phyloP scores from a whole-genome alignment of 192 early-diverging fungal species.

The Coemansia sp. region DNA sequence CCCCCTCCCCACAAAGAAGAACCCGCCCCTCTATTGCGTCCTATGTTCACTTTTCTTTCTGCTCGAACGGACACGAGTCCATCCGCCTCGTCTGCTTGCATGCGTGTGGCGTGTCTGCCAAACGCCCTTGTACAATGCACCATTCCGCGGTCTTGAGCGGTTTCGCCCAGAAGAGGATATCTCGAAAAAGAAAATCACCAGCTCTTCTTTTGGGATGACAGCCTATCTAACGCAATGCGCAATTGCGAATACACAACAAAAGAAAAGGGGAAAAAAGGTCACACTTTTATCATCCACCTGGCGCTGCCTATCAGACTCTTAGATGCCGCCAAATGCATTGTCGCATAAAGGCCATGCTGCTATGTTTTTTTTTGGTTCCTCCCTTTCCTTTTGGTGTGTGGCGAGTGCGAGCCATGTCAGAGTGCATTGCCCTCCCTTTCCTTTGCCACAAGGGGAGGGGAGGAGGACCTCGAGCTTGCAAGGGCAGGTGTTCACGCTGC shows the following conservation, averaged over 20 bases:
- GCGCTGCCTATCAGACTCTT: not conserved
- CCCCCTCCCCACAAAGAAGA: not conserved
- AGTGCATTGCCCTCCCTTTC: not conserved
- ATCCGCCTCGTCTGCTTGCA: not conserved
- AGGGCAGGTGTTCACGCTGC: not conserved
- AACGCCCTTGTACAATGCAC: conserved; percentile 4
- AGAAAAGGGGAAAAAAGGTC: not conserved
- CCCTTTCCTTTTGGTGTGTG: not conserved
- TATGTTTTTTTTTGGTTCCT: not conserved
- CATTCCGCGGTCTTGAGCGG: not conserved
- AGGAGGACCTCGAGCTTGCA: not conserved
- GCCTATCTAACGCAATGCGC: not conserved
- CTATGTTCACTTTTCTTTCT: not conserved
- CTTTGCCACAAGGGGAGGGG: not conserved
- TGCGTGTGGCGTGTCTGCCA: conserved; percentile 8
- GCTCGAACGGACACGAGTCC: not conserved
- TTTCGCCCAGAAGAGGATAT: not conserved
- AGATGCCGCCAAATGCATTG: not conserved
- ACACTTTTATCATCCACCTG: not conserved
- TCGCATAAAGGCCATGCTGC: conserved; percentile 6
- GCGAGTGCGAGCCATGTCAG: conserved; percentile 5
- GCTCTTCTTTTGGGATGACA: not conserved
- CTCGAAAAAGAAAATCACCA: conserved; percentile 1
- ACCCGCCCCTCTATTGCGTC: not conserved
- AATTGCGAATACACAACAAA: conserved; percentile 8